Base-by-base conservation (phyloP, 306 rosid genomes). In the Rubus idaeus region DNA sequence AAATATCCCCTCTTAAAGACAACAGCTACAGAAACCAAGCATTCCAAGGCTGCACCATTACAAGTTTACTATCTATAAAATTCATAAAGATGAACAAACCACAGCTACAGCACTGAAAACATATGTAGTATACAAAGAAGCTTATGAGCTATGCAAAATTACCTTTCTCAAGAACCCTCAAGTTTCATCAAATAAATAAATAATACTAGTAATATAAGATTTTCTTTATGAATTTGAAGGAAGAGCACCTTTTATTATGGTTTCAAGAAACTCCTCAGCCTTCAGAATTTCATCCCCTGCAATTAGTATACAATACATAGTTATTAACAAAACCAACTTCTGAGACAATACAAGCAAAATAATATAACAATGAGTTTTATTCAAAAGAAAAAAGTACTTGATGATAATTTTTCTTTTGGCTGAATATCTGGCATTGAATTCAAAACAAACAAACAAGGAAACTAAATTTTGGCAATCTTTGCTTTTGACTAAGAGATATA, bases 231-330 rank as follows among this genome's bases (percentile, higher is more conserved):
- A 18, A 66, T 70, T 26, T 83, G 67, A 75, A 75, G 18, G 58
- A 23, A 78, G 83, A 77, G 35, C 68, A 94, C 98, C 96, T 94
- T 89, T 87, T 83, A 91, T 91, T 83, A 91, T 84, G 81, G 84
- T 84, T 85, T 94, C 97, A 51, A 94, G 94, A 86, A 94, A 83
- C 83, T 90, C 84, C 83, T 94, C 97, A 21, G 88, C 90, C 90
- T 85, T 90, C 90, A 91, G 77, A 60, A 89, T 84, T 81, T 90
- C 89, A 17, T 78, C 80, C 50, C 98, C 97, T 94, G 89, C 86
- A 84, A 58, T 37, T 10, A 71, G 30, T 65, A 41, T 75, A 50
- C 20, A 71, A 18, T 61, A 45, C 76, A 45, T 13, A 60, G 74
- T 53, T 23, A 69, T 76, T 68, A 69, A 52, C 16, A 60, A 60